Percentiles rank a stretch among this genome's conserved stretches.
Evolutionary conservation across 129 eudicot genomes (phyloP).

Genomic region (Escallonia rubra): DNA sequence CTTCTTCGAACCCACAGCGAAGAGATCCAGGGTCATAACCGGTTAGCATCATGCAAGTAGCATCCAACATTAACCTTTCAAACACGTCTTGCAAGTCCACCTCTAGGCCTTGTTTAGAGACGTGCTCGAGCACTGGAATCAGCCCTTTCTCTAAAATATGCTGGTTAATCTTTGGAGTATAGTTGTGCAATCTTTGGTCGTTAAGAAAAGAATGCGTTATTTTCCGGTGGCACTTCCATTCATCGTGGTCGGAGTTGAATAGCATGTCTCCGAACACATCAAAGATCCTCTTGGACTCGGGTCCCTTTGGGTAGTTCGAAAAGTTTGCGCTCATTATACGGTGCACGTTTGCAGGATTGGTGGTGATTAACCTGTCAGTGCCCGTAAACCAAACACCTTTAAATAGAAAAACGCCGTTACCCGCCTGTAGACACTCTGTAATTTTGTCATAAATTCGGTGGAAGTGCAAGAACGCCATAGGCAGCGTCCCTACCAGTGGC

Average conservation of each 20-base stretch:
- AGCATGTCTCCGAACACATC: conserved; percentile 1
- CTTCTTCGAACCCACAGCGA: neutral
- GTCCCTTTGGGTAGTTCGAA: conserved; percentile 25
- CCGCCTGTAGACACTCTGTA: neutral
- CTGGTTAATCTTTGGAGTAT: conserved; percentile 10
- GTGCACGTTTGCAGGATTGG: conserved; percentile 27
- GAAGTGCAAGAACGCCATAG: neutral
- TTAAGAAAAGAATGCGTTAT: conserved; percentile 10
- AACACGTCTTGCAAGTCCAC: conserved; percentile 79
- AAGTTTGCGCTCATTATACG: conserved; percentile 23
- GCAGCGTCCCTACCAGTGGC: neutral
- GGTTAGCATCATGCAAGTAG: conserved; percentile 36
- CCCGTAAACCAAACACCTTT: conserved; percentile 18
- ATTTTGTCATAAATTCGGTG: neutral
- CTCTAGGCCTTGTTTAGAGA: conserved; percentile 14
- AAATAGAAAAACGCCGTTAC: conserved; percentile 10
- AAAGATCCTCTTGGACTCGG: conserved; percentile 20
- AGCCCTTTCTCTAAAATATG: conserved; percentile 43
- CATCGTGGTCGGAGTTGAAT: conserved; percentile 21
- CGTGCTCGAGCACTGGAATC: conserved; percentile 41
- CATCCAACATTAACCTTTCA: conserved; percentile 68
- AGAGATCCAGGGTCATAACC: conserved; percentile 12
- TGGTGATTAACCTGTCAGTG: conserved; percentile 15
- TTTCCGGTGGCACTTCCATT: conserved; percentile 23
- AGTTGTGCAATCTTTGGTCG: conserved; percentile 8